phyloP scores from a whole-genome alignment of 2,329 filamentous ascomycete species.

The Seiridium cupressi region DNA sequence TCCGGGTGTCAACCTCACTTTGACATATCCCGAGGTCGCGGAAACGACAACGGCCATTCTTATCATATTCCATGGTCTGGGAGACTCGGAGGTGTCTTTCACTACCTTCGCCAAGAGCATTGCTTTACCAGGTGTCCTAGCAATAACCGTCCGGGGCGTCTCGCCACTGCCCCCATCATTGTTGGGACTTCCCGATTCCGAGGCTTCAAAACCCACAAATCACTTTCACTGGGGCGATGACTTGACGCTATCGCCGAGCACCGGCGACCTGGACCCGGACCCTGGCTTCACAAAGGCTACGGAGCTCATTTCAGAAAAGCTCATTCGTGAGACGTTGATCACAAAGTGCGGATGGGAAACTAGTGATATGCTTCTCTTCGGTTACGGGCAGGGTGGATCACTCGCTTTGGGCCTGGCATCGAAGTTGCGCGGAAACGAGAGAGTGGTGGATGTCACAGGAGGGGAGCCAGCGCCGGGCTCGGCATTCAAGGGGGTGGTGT shows the following conservation, averaged over 20 bases:
- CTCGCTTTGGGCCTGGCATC: slow-evolving; percentile 57
- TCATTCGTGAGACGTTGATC: slow-evolving; percentile 53
- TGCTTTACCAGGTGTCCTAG: slow-evolving; percentile 72
- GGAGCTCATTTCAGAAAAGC: slow-evolving; percentile 42
- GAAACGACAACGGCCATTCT: slow-evolving; percentile 72
- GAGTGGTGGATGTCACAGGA: slow-evolving; percentile 31
- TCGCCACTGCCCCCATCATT: slow-evolving; percentile 67
- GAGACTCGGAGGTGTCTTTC: slow-evolving; percentile 71
- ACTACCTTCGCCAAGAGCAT: slow-evolving; percentile 66
- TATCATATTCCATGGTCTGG: slow-evolving; percentile 80
- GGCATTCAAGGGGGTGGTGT: slow-evolving; percentile 56
- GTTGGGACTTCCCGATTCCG: slow-evolving; percentile 39
- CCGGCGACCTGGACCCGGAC: slow-evolving; percentile 58
- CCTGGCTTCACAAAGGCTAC: slow-evolving; percentile 56
- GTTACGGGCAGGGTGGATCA: slow-evolving; percentile 67
- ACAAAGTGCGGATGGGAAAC: slow-evolving; percentile 56
- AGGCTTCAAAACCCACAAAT: slow-evolving; percentile 17
- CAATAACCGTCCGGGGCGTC: slow-evolving; percentile 72
- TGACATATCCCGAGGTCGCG: slow-evolving; percentile 50
- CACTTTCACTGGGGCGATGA: slow-evolving; percentile 70
- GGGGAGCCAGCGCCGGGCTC: slow-evolving; percentile 8
- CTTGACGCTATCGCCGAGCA: slow-evolving; percentile 47
- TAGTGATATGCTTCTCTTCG: slow-evolving; percentile 62
- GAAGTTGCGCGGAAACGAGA: slow-evolving; percentile 33
- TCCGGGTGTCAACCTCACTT: slow-evolving; percentile 38